Conservation (phyloP, 192 early-diverging fungal genomes). For the Podila clonocystis region DNA sequence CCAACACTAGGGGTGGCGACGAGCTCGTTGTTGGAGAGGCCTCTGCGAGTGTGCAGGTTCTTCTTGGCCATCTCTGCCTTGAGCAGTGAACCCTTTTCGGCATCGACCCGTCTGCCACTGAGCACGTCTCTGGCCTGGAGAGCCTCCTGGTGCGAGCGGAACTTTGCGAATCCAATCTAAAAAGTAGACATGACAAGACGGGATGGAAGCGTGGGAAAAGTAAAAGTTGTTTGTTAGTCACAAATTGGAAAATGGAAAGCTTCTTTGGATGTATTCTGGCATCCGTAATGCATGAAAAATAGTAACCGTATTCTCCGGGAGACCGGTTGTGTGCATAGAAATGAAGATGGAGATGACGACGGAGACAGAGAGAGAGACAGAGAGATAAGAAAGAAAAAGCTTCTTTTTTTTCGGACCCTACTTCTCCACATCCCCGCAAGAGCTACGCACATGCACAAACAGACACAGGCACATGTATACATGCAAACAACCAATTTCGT, state of each 20-base stretch:
- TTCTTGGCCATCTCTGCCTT: constrained; percentile 99
- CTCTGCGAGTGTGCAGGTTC: constrained; percentile 94
- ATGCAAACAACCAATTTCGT: no score
- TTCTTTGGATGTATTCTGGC: no score
- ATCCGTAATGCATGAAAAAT: no score
- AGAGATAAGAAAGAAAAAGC: no score
- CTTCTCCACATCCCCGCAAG: no score
- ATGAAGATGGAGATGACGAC: no score
- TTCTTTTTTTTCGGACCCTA: no score
- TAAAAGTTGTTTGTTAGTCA: not conserved
- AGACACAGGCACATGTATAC: no score
- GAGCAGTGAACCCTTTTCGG: constrained; percentile 83
- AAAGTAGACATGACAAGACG: not conserved
- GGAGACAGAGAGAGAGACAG: no score
- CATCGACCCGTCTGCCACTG: constrained; percentile 91
- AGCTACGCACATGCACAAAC: no score
- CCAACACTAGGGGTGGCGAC: constrained; percentile 31
- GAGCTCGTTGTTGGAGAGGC: constrained; percentile 65
- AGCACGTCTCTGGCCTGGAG: constrained; percentile 91
- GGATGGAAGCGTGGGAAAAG: not conserved
- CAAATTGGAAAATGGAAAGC: not conserved
- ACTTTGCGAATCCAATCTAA: constrained; percentile 99
- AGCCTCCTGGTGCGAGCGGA: constrained; percentile 91
- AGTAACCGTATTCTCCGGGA: no score
- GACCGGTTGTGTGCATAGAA: no score